Conservation (phyloP, 192 early-diverging fungal genomes). For the Helicostylum pulchrum region DNA sequence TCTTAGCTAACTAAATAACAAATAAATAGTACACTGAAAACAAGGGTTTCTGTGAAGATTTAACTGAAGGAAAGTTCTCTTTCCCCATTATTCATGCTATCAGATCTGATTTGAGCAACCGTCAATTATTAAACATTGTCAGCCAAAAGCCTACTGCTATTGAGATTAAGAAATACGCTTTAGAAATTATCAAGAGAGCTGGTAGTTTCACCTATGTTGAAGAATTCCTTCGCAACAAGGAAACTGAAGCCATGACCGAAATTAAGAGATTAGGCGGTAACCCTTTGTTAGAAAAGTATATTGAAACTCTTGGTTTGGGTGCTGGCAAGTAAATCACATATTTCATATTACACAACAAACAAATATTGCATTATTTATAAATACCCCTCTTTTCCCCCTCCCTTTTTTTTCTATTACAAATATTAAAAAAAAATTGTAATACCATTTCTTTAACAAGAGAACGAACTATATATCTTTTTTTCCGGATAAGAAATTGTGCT, state of each 20-base stretch:
- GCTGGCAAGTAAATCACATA: background rate
- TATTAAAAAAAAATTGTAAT: no score
- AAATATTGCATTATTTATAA: no score
- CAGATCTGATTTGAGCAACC: constrained; percentile 35
- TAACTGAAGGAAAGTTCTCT: constrained; percentile 92
- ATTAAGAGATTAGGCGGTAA: constrained; percentile 71
- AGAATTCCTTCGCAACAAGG: constrained; percentile 48
- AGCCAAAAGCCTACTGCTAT: constrained; percentile 66
- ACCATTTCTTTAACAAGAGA: no score
- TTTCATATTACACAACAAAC: no score
- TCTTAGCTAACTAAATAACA: background rate
- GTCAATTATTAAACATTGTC: constrained; percentile 70
- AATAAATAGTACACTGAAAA: constrained; percentile 61
- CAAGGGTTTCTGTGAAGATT: constrained; percentile 90
- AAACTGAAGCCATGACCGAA: constrained; percentile 52
- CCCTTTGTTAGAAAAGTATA: constrained; percentile 47
- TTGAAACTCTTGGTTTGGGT: constrained; percentile 4
- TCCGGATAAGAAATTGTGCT: no score
- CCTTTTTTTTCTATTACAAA: no score
- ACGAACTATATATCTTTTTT: no score
- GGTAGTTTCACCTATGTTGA: constrained; percentile 66
- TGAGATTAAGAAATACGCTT: constrained; percentile 77
- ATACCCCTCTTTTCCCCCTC: no score
- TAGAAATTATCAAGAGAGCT: constrained; percentile 65
- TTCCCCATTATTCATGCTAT: constrained; percentile 81